Percentiles rank a stretch among this genome's conserved stretches.
These are phyloP conservation scores for Neurospora hispaniola DNA, from an alignment of 495 filamentous ascomycete genomes.

Conservation along the genomic window DNA sequence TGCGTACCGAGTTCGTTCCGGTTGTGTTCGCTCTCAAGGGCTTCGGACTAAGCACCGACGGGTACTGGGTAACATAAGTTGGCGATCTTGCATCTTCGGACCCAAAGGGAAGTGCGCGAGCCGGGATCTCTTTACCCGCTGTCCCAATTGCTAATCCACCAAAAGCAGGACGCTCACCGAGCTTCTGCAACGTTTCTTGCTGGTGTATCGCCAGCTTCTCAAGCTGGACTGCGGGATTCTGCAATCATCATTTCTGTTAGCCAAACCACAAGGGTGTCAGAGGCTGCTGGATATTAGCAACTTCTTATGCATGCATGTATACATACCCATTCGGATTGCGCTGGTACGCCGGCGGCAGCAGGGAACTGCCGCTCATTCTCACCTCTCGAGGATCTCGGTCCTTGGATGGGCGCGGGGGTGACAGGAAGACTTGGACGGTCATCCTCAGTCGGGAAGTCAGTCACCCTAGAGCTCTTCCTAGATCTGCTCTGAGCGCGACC, in stretches of 20 bases:
- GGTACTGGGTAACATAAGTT: conserved; percentile 32
- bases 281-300: conserved; percentile 39
- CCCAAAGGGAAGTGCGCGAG: conserved; percentile 35
- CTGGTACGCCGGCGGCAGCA: conserved; percentile 66
- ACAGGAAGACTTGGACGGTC: conserved; percentile 87
- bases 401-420: conserved; percentile 67
- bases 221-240: conserved; percentile 62
- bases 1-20: conserved; percentile 20
- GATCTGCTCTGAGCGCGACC: conserved; percentile 7
- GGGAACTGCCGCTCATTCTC: conserved; percentile 50
- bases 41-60: conserved; percentile 28
- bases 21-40: conserved; percentile 27
- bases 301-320: conserved; percentile 34
- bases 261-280: conserved; percentile 44
- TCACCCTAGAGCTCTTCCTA: conserved; percentile 52
- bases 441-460: conserved; percentile 74
- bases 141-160: conserved; percentile 13
- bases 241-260: conserved; percentile 38
- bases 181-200: conserved; percentile 40
- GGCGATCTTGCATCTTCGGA: conserved; percentile 36
- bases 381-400: conserved; percentile 26
- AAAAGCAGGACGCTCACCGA: conserved; percentile 19
- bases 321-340: conserved; percentile 86
- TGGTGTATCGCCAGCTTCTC: conserved; percentile 57
- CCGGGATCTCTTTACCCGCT: conserved; percentile 25